Evolutionary conservation across 129 eudicot genomes (phyloP).

Genomic region (Mikania micrantha): DNA sequence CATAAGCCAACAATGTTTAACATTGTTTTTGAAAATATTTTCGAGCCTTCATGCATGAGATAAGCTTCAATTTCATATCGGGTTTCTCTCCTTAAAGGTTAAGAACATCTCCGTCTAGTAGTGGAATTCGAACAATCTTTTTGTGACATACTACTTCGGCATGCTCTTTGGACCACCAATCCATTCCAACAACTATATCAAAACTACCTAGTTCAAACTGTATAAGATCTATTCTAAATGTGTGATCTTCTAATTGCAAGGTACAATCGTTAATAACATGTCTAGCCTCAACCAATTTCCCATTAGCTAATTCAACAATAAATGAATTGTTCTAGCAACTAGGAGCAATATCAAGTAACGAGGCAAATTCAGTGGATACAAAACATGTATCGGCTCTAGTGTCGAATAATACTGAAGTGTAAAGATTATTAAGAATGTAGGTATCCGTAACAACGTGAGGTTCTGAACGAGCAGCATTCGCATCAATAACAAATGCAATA

Average conservation of each 20-base stretch:
- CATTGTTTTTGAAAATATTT: too few relatives aligned
- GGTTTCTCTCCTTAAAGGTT: background rate
- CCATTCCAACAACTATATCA: background rate
- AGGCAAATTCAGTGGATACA: too few relatives aligned
- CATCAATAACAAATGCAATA: too few relatives aligned
- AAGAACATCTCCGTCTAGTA: background rate
- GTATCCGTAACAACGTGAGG: too few relatives aligned
- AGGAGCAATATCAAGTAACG: too few relatives aligned
- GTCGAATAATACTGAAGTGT: too few relatives aligned
- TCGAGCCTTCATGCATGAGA: background rate
- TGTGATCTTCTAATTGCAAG: background rate
- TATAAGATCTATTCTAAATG: background rate
- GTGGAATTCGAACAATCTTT: background rate
- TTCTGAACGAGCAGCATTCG: too few relatives aligned
- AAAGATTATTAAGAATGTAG: too few relatives aligned
- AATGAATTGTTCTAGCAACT: too few relatives aligned
- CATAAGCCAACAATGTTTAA: background rate
- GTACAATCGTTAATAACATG: background rate
- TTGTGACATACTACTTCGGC: background rate
- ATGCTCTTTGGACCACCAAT: background rate
- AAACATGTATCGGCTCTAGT: too few relatives aligned
- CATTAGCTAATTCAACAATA: too few relatives aligned
- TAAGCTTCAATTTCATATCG: background rate
- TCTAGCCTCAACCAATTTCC: background rate
- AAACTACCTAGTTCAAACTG: background rate